Evolutionary conservation across 2,329 filamentous ascomycete species (phyloP), one percentile per base, ranked within the genome.

Genomic region (Cordyceps javanica): DNA sequence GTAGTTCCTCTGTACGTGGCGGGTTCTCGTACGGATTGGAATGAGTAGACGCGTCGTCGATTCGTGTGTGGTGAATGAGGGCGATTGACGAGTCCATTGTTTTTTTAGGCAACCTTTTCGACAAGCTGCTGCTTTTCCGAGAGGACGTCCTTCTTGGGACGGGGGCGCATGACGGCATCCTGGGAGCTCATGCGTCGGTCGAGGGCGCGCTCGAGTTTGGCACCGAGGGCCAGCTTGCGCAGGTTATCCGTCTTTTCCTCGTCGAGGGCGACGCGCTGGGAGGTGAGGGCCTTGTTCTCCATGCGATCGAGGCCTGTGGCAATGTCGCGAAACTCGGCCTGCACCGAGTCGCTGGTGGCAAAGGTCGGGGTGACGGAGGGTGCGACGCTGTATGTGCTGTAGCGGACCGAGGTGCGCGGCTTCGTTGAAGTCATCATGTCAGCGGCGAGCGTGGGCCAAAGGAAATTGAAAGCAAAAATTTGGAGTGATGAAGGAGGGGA

Each of bases 111-210:
- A 42, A 65, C 63, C 66, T 74, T 75, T 62, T 75, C 73, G 60
- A 64, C 66, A 28, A 69, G 63, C 60, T 70, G 70, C 65, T 75
- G 67, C 67, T 73, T 73, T 69, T 77, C 68, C 44, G 42, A 61
- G 21, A 61, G 42, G 5, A 62, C 62, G 54, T 70, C 67, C 65
- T 74, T 70, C 53, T 69, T 67, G 36, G 51, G 26, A 32, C 77
- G 73, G 23, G 78, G 82, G 62, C 88, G 85, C 80, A 94, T 92
- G 72, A 90, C 87, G 63, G 92, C 92, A 67, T 97, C 92, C 73
- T 97, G 92, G 64, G 89, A 77, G 28, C 83, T 88, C 91, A 96
- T 94, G 67, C 92, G 84, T 63, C 91, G 82, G 64, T 88, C 88
- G 57, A 97, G 83, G 23, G 92, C 91, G 60, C 92, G 58, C 39